These are phyloP conservation scores for Boletus rufocinnamomeus DNA, from an alignment of 768 basidiomycete species.

Conservation along the genomic window DNA sequence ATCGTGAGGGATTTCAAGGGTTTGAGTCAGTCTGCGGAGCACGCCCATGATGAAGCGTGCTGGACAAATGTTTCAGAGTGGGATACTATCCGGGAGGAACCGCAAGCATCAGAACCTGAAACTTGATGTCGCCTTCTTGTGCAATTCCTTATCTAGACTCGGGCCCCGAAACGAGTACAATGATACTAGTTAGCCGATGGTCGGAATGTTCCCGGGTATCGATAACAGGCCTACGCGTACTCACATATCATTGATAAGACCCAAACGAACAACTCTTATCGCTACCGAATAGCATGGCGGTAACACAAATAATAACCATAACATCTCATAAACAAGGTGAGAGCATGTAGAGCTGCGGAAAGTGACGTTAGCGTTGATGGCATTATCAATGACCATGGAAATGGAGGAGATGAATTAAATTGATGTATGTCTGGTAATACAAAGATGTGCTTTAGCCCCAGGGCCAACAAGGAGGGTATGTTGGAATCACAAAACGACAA, in stretches of 20 bases:
- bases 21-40: conserved; percentile 26
- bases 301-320: not conserved
- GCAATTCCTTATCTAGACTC: conserved; percentile 11
- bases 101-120: not conserved
- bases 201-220: not conserved
- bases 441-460: conserved; percentile 30
- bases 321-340: not conserved
- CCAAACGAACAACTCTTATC: not conserved
- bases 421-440: conserved; percentile 37
- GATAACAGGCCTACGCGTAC: not conserved
- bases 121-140: conserved; percentile 7
- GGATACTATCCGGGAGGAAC: conserved; percentile 3
- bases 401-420: conserved; percentile 29
- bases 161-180: not conserved
- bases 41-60: conserved; percentile 24
- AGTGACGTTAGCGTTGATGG: conserved; percentile 8
- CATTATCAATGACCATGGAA: conserved; percentile 4
- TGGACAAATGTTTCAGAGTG: conserved; percentile 2
- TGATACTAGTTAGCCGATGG: not conserved
- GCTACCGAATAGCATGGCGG: not conserved
- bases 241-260: conserved; percentile 2
- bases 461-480: conserved; percentile 28
- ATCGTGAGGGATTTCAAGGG: conserved; percentile 55
- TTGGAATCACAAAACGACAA: conserved; percentile 32
- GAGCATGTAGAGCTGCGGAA: conserved; percentile 7